A percentile compares a stretch with the other conserved stretches of the same genome.
Evolutionary conservation across 2,329 filamentous ascomycete genomes (phyloP).

Genomic region (Fusarium luffae): DNA sequence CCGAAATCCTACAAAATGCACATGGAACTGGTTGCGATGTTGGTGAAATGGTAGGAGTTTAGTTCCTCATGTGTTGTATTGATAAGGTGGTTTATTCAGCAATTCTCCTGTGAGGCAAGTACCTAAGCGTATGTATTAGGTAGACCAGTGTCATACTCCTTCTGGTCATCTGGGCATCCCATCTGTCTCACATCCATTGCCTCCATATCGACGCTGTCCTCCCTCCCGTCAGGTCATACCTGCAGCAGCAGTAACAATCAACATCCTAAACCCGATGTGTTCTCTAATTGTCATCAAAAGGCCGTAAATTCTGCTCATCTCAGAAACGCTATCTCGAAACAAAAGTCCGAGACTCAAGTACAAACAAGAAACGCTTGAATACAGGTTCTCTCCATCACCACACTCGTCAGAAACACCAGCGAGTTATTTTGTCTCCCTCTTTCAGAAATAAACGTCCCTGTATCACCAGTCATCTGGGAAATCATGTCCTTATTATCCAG

Average conservation of each 20-base stretch:
- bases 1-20: background rate
- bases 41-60: background rate
- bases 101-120: background rate
- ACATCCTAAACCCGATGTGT: slow-evolving; percentile 9
- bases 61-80: background rate
- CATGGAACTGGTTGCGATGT: background rate
- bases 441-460: background rate
- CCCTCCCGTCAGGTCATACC: background rate
- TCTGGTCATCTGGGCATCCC: background rate
- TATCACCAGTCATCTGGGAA: too few relatives aligned
- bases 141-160: background rate
- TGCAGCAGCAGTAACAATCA: background rate
- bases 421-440: background rate
- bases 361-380: slow-evolving; percentile 1
- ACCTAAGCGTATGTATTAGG: background rate
- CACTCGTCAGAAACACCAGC: background rate
- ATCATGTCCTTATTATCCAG: background rate
- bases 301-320: slow-evolving; percentile 2
- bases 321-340: background rate
- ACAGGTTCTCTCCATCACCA: background rate
- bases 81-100: background rate
- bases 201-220: background rate
- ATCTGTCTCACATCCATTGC: background rate
- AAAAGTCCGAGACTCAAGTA: background rate
- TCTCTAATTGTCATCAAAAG: slow-evolving; percentile 4